Evolutionary conservation across 495 filamentous ascomycete genomes (phyloP).

Genomic region (Penicillium crystallinum): DNA sequence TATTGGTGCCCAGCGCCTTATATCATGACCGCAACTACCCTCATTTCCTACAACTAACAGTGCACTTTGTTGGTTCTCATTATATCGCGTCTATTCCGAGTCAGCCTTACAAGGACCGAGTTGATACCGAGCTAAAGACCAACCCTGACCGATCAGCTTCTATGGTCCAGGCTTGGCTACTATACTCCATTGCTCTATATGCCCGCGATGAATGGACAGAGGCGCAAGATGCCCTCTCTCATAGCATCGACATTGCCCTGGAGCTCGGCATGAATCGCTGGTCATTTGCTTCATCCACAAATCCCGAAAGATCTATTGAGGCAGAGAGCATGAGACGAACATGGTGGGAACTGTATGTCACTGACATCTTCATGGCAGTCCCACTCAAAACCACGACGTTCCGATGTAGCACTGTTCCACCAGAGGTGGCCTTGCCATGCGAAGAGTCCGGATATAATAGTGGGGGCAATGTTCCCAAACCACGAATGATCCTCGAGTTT

Average conservation of each 20-base stretch:
- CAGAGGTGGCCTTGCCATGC: slow-evolving; percentile 36
- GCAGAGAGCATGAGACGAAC: slow-evolving; percentile 39
- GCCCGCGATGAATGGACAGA: slow-evolving; percentile 32
- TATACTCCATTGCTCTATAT: slow-evolving; percentile 34
- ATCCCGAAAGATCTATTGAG: slow-evolving; percentile 24
- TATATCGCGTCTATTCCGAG: slow-evolving; percentile 23
- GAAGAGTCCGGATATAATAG: slow-evolving; percentile 34
- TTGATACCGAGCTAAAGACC: slow-evolving; percentile 22
- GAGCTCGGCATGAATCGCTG: slow-evolving; percentile 35
- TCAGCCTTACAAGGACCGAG: slow-evolving; percentile 21
- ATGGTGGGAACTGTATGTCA: slow-evolving; percentile 42
- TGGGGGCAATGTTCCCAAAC: slow-evolving; percentile 23
- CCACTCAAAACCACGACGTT: slow-evolving; percentile 25
- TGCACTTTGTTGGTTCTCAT: slow-evolving; percentile 37
- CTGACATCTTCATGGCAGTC: slow-evolving; percentile 34
- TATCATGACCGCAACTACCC: slow-evolving; percentile 37
- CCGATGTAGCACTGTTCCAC: slow-evolving; percentile 28
- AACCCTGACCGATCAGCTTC: slow-evolving; percentile 26
- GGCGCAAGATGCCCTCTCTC: slow-evolving; percentile 28
- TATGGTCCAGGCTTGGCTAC: slow-evolving; percentile 36
- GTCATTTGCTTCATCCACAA: slow-evolving; percentile 26
- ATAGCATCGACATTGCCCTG: slow-evolving; percentile 30
- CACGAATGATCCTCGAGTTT: slow-evolving; percentile 30
- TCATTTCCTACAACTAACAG: slow-evolving; percentile 29
- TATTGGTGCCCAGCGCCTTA: slow-evolving; percentile 28